Base-by-base conservation (phyloP, 2,329 filamentous ascomycete species). In the Escovopsis weberi region DNA sequence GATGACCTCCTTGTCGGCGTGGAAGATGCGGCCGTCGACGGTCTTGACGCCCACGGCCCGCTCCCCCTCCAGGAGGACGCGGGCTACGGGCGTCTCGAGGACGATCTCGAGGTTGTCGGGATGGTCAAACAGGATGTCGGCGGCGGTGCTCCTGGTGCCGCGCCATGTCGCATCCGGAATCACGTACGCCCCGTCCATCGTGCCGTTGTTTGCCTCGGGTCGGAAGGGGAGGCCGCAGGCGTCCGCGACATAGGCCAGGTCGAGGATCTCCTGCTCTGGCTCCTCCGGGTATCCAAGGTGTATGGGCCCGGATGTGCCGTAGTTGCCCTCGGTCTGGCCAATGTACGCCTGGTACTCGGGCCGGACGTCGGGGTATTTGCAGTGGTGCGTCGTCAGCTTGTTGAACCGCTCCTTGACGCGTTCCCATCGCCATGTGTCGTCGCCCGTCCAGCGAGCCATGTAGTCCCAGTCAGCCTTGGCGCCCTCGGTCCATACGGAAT, bases 1-100 rank as follows among this genome's bases (percentile, higher is more conserved):
- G 39, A 70, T 59, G 15, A 70, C 63, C 48, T 70, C 65, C 38
- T 62, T 63, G 8, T 53, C 51, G 58, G 80, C 80, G 43, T 66
- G 77, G 50, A 95, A 71, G 66, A 95, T 83, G 63, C 95, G 88
- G 53, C 86, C 86, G 63, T 89, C 89, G 45, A 94, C 74, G 62
- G 89, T 81, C 66, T 96, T 89, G 58, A 95, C 93, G 72, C 96
- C 96, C 51, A 95, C 77, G 40, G 89, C 89, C 53, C 89, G 83
- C 54, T 89, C 89, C 67, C 95, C 89, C 86, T 94, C 58, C 2
- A 74, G 45, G 3, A 75, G 39, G 1, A 77, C 45, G 5, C 63
- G 64, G 33, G 65, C 61, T 5, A 77, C 70, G 2, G 63, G 61
- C 0, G 68, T 55, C 18, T 66, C 55, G 4, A 69, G 71, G 45